These are phyloP conservation scores for Didymella pomorum DNA, from an alignment of 2,329 filamentous ascomycete genomes.

Conservation along the genomic window DNA sequence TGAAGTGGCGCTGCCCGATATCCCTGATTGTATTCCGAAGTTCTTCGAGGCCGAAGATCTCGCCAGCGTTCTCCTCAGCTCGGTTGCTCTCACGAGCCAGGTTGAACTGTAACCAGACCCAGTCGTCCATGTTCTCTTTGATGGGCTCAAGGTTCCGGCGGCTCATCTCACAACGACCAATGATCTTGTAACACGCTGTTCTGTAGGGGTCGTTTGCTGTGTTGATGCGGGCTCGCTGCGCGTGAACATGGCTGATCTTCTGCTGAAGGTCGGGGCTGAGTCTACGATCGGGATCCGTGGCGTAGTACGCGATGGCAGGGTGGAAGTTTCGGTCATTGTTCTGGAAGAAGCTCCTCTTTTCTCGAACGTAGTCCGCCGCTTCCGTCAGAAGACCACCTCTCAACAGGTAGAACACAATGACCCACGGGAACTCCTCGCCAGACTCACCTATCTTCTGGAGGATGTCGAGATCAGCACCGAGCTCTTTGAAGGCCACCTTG, in stretches of 20 bases:
- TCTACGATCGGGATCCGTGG: constrained; percentile 76
- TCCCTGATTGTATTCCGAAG: constrained; percentile 83
- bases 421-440: constrained; percentile 87
- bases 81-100: constrained; percentile 69
- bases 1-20: constrained; percentile 90
- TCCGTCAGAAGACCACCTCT: constrained; percentile 84
- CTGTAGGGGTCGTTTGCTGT: constrained; percentile 92
- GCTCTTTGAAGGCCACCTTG: constrained; percentile 78
- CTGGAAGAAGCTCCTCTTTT: constrained; percentile 83
- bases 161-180: constrained; percentile 76
- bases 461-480: constrained; percentile 81
- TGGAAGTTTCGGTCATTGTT: constrained; percentile 91
- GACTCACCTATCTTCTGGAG: constrained; percentile 72
- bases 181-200: constrained; percentile 97
- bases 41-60: constrained; percentile 69
- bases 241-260: constrained; percentile 89
- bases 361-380: constrained; percentile 84
- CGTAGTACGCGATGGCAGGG: constrained; percentile 85
- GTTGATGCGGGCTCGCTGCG: constrained; percentile 81
- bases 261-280: constrained; percentile 82
- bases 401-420: constrained; percentile 89
- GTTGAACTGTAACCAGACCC: constrained; percentile 72
- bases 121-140: constrained; percentile 69
- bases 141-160: constrained; percentile 65
- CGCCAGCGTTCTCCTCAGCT: constrained; percentile 67